Percentiles rank a stretch among this genome's conserved stretches.
These are phyloP conservation scores for Fusarium annulatum DNA, from an alignment of 2,329 filamentous ascomycete genomes.

Conservation along the genomic window DNA sequence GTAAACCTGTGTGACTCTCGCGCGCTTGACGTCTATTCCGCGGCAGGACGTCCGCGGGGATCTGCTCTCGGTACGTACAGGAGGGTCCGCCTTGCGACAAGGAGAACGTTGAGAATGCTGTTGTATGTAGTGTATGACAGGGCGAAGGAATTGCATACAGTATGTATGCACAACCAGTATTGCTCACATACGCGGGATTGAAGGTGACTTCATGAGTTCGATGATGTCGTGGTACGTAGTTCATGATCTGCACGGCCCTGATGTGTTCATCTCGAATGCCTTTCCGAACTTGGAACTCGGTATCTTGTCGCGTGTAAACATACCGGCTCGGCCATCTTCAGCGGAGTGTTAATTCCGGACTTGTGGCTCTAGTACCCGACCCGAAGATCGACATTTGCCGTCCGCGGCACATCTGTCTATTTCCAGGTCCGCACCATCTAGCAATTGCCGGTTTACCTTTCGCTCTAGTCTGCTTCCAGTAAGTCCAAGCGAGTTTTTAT, in stretches of 20 bases:
- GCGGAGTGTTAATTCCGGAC: constrained; percentile 38
- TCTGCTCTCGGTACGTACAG: constrained; percentile 4
- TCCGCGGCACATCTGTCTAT: constrained; percentile 42
- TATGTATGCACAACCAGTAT: not conserved
- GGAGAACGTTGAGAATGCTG: constrained; percentile 22
- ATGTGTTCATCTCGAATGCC: constrained; percentile 22
- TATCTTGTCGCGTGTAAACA: not conserved
- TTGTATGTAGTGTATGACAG: constrained; percentile 32
- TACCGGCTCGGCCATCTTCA: constrained; percentile 3
- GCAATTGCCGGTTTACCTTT: constrained; percentile 39
- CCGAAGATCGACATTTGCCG: constrained; percentile 45
- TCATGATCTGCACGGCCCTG: constrained; percentile 14
- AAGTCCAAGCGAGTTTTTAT: constrained; percentile 22
- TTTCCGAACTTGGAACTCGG: constrained; percentile 15
- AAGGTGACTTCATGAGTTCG: constrained; percentile 10
- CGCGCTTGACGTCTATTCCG: constrained; percentile 33
- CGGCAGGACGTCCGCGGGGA: constrained; percentile 23
- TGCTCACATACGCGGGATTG: constrained; percentile 14
- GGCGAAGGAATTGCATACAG: not conserved
- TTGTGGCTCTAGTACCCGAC: constrained; percentile 36
- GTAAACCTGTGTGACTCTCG: constrained; percentile 25
- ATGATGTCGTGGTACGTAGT: not conserved
- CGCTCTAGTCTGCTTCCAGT: constrained; percentile 23
- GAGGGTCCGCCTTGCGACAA: not conserved
- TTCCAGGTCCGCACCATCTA: constrained; percentile 33